Evolutionary conservation across 352 stramenopile species (phyloP).

Genomic region (Phytophthora hybrid): DNA sequence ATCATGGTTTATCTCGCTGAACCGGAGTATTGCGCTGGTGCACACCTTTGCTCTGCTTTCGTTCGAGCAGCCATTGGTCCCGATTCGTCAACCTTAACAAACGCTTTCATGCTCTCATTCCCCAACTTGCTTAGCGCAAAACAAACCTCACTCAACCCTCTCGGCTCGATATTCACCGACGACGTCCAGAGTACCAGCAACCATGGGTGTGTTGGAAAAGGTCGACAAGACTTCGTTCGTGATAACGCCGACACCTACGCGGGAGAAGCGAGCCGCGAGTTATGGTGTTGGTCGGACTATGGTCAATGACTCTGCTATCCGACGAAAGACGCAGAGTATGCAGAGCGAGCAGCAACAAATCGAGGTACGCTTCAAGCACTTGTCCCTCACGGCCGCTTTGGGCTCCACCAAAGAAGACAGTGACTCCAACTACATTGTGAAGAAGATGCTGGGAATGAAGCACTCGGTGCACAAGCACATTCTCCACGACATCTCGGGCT

Average conservation of each 20-base stretch:
- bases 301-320: background rate
- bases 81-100: background rate
- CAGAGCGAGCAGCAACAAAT: slow-evolving; percentile 7
- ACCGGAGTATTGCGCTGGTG: background rate
- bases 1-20: background rate
- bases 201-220: slow-evolving; percentile 2
- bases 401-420: background rate
- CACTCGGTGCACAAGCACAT: slow-evolving; percentile 10
- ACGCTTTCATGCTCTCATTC: background rate
- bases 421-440: background rate
- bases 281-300: background rate
- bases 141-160: background rate
- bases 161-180: background rate
- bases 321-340: background rate
- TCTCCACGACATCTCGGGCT: slow-evolving; percentile 10
- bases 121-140: slow-evolving; percentile 5
- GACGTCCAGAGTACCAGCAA: background rate
- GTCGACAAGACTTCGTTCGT: slow-evolving; percentile 3
- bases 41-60: background rate
- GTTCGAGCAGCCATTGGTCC: background rate
- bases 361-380: slow-evolving; percentile 8
- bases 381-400: slow-evolving; percentile 4
- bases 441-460: background rate
- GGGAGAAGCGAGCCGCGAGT: background rate
- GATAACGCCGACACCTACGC: slow-evolving; percentile 1